phyloP scores from a whole-genome alignment of 2,329 filamentous ascomycete species.

The Aspergillus carbonarius region DNA sequence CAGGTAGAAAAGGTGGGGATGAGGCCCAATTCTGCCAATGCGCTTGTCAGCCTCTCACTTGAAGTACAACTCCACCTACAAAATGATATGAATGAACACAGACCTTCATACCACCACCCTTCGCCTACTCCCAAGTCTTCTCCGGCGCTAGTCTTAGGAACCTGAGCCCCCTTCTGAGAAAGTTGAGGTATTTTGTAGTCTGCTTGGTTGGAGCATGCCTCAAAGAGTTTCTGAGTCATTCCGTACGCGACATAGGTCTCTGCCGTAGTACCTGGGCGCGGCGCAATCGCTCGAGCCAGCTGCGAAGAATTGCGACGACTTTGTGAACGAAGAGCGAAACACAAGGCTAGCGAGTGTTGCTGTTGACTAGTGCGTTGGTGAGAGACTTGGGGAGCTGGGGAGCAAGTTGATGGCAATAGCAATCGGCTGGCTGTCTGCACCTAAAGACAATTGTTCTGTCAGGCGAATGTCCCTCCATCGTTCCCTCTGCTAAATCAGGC shows the following conservation, averaged over 20 bases:
- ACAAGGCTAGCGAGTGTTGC: slow-evolving; percentile 1
- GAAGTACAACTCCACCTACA: neutral
- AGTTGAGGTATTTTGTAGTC: slow-evolving; percentile 73
- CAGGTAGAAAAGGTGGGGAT: slow-evolving; percentile 89
- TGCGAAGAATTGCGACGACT: slow-evolving; percentile 24
- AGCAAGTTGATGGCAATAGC: neutral
- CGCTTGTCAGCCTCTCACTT: neutral
- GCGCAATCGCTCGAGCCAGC: slow-evolving; percentile 31
- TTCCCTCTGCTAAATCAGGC: neutral
- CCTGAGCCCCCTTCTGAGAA: slow-evolving; percentile 62
- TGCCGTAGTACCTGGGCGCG: slow-evolving; percentile 43
- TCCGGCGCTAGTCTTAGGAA: slow-evolving; percentile 71
- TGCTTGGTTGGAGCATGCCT: slow-evolving; percentile 69
- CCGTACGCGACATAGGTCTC: slow-evolving; percentile 78
- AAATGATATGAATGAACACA: slow-evolving; percentile 24
- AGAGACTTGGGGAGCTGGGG: no score
- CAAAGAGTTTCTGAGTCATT: slow-evolving; percentile 75
- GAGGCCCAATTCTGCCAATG: slow-evolving; percentile 67
- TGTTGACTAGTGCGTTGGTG: neutral
- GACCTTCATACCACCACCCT: slow-evolving; percentile 82
- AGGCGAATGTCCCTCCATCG: neutral
- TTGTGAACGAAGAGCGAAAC: slow-evolving; percentile 15
- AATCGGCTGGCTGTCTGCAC: neutral
- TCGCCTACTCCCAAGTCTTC: slow-evolving; percentile 76
- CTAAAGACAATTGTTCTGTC: neutral